phyloP scores from a whole-genome alignment of 306 rosid genomes.

The Oxytropis ochrocephala region DNA sequence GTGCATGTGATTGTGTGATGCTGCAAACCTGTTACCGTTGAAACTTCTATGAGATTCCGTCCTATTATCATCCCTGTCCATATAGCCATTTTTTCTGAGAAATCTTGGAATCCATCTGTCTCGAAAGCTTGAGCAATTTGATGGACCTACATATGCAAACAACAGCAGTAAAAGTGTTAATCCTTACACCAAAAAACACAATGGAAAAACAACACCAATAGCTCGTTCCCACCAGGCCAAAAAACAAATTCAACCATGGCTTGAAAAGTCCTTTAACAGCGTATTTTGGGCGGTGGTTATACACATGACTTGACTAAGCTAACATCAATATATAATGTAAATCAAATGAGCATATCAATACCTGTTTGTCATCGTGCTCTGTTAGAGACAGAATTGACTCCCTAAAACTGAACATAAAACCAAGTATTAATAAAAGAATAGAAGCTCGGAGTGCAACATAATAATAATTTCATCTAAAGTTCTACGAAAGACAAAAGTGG shows the following conservation, averaged over 20 bases:
- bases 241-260: neutral
- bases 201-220: neutral
- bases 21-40: conserved; percentile 44
- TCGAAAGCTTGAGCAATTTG: conserved; percentile 89
- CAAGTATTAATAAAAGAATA: conserved; percentile 23
- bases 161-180: conserved; percentile 10
- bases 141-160: conserved; percentile 66
- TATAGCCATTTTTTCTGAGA: conserved; percentile 43
- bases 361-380: conserved; percentile 97
- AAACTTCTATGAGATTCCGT: conserved; percentile 55
- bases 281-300: neutral
- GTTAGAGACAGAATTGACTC: conserved; percentile 87
- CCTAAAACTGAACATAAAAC: conserved; percentile 67
- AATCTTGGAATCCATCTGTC: conserved; percentile 83
- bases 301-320: neutral
- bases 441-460: neutral
- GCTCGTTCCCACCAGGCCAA: neutral
- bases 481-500: neutral
- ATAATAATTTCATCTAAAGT: conserved; percentile 6
- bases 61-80: conserved; percentile 65
- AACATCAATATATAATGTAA: neutral
- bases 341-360: conserved; percentile 14
- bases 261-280: neutral
- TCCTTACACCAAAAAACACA: conserved; percentile 2
- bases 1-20: conserved; percentile 42